Evolutionary conservation across 2,329 filamentous ascomycete genomes (phyloP), one percentile per base, ranked within the genome.

Genomic region (Neocucurbitaria cava): DNA sequence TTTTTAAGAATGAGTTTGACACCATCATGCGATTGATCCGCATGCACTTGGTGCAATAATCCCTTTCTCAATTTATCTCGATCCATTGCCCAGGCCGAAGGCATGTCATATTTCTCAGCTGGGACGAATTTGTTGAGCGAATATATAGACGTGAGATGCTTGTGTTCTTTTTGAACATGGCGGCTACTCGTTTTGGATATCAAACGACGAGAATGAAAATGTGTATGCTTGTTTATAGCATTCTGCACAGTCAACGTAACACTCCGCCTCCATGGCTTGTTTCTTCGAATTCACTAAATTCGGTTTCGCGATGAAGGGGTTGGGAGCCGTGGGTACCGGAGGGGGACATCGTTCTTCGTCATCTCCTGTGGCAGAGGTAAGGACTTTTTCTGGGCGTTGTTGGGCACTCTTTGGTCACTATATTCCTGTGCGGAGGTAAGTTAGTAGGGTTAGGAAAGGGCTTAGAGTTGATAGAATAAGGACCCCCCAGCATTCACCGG

Each of bases 11-110:
- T 13, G 20, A 26, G 15, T 42, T 26, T 23, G 3, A 23, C 40
- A 11, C 40, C 40, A 4, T 26, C 13, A 23, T 42, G 9, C 11
- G 82, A 80, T 68, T 85, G 82, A 69, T 85, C 83, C 56, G 85
- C 82, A 69, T 85, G 83, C 3, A 83, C 81, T 5, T 79, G 76
- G 54, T 78, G 75, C 2, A 82, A 78, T 1, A 77, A 79, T 0
- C 75, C 77, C 8, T 77, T 77, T 39, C 72, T 65, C 0, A 50
- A 36, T 20, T 62, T 53, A 77, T 39, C 72, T 65, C 0, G 49
- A 36, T 20, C 62, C 54, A 77, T 77, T 58, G 18, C 52, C 52
- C 11, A 60, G 49, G 38, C 52, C 47, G 20, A 55, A 52, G 17
- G 47, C 13, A 35, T 58, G 55, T 52, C 52, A 58, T 39, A 56